These are phyloP conservation scores for Fusarium siculi DNA, from an alignment of 2,329 filamentous ascomycete species.

Conservation along the genomic window DNA sequence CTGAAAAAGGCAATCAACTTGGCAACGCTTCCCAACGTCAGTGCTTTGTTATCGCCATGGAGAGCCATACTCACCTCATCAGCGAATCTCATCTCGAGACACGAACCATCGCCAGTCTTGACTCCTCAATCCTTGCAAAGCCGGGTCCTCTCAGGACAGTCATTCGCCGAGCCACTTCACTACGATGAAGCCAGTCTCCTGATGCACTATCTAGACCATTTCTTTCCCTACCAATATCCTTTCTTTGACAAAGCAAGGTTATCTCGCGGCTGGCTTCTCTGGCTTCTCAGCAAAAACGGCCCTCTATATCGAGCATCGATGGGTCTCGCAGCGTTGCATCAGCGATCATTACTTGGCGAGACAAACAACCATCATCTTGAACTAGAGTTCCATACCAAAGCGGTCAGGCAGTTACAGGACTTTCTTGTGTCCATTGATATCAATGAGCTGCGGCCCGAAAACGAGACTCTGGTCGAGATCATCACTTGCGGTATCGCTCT, in stretches of 20 bases:
- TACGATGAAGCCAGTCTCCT: background rate
- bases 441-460: background rate
- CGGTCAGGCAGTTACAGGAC: background rate
- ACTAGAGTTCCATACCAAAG: background rate
- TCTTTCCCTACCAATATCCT: background rate
- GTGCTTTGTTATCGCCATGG: accelerated
- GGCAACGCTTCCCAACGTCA: accelerated
- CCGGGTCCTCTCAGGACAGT: background rate
- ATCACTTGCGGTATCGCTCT: background rate
- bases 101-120: background rate
- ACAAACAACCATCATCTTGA: background rate
- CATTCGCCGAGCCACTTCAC: background rate
- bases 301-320: background rate
- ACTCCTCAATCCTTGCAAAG: background rate
- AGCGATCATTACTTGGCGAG: background rate
- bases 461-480: background rate
- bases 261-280: background rate
- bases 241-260: background rate
- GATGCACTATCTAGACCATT: background rate
- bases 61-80: background rate
- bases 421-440: background rate
- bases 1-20: accelerated
- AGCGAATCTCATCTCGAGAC: background rate
- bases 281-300: background rate
- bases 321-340: background rate